Evolutionary conservation across 345 rosid genomes (phyloP), one percentile per base, ranked within the genome.

Genomic region (Eucalyptus polybractea): DNA sequence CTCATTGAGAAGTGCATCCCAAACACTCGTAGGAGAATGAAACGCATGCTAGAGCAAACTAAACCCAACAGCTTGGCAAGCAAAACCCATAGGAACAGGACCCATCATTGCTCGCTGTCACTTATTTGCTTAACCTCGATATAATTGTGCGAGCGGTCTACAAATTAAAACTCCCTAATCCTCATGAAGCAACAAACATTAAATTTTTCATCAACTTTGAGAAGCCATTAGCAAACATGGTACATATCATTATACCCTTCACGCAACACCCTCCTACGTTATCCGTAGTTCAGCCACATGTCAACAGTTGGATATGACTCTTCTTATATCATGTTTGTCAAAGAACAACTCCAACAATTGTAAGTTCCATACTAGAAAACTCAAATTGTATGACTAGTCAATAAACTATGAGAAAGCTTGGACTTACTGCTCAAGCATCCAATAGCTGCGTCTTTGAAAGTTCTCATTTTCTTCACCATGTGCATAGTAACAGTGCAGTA

Each of bases 401-500:
- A 51, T 51, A 50, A 47, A 86, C 25, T 7, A 86, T 16, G 42
- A 67, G 72, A 80, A 90, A 88, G 76, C 54, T 88, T 85, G 87
- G 80, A 93, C 98, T 94, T 91, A 97, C 99, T 91, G 93, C 88
- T 97, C 96, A 92, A 97, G 99, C 99, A 96, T 94, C 99, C 99
- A 97, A 88, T 97, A 97, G 93, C 99, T 94, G 89, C 99, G 99
- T 89, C 99, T 95, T 93, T 97, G 99, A 90, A 97, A 97, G 89
- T 91, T 94, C 90, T 95, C 98, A 86, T 95, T 96, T 40, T 95
- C 99, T 93, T 97, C 98, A 88, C 99, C 99, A 88, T 96, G 99
- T 42, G 99, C 99, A 93, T 97, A 97, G 93, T 97, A 97, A 93
- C 99, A 97, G 88, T 97, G 99, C 88, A 97, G 90, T 80, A 96